Evolutionary conservation across 2,329 filamentous ascomycete genomes (phyloP).

Genomic region (Monilinia fructicola): DNA sequence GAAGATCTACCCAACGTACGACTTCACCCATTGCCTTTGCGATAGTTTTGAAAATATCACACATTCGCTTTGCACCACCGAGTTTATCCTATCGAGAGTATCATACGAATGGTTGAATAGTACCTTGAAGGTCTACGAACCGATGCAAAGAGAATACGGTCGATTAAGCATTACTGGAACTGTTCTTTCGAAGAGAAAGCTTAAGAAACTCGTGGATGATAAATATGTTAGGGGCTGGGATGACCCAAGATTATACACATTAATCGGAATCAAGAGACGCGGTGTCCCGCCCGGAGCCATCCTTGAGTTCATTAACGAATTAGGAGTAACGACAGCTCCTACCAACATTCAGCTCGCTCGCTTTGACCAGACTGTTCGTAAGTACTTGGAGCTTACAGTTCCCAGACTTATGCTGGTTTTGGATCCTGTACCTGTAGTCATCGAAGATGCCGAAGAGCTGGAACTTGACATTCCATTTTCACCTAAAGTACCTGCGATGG

Average conservation of each 20-base stretch:
- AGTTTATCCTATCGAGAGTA: constrained; percentile 80
- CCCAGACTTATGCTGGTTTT: constrained; percentile 87
- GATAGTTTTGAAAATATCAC: constrained; percentile 92
- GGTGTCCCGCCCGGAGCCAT: constrained; percentile 88
- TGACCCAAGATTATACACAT: constrained; percentile 84
- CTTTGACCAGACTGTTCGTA: constrained; percentile 83
- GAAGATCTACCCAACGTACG: constrained; percentile 94
- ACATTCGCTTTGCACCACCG: constrained; percentile 89
- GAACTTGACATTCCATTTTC: constrained; percentile 76
- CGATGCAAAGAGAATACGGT: constrained; percentile 89
- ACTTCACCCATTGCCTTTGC: constrained; percentile 86
- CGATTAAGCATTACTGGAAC: constrained; percentile 80
- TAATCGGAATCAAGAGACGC: constrained; percentile 78
- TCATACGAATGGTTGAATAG: constrained; percentile 92
- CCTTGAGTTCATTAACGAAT: constrained; percentile 84
- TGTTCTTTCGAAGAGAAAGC: constrained; percentile 81
- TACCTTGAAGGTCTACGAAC: constrained; percentile 77
- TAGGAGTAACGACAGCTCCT: constrained; percentile 81
- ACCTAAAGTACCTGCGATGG: constrained; percentile 72
- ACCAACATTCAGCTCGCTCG: constrained; percentile 76
- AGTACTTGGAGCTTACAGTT: constrained; percentile 83
- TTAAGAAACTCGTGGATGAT: constrained; percentile 74
- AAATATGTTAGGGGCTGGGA: constrained; percentile 86
- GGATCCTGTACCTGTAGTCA: constrained; percentile 78
- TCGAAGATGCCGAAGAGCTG: constrained; percentile 73